A percentile compares a stretch with the other conserved stretches of the same genome.
phyloP scores from a whole-genome alignment of 2,329 filamentous ascomycete genomes.

The Hypoxylon sp. region DNA sequence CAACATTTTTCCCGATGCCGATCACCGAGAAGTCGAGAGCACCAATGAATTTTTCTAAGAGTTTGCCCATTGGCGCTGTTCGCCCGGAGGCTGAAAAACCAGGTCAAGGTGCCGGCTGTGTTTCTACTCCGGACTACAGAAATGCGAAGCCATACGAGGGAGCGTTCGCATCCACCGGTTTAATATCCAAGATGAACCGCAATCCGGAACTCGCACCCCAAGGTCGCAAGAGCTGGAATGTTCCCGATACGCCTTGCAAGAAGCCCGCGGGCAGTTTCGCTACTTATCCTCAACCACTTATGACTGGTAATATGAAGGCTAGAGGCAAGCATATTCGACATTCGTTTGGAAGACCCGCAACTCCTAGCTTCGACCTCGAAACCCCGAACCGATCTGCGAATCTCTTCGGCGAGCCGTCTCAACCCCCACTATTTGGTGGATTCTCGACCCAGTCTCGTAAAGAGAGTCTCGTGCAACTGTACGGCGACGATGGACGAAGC shows the following conservation, averaged over 20 bases:
- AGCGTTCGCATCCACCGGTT: conserved; percentile 91
- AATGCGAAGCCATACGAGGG: conserved; percentile 78
- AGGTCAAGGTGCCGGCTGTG: conserved; percentile 45
- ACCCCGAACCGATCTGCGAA: conserved; percentile 58
- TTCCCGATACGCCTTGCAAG: conserved; percentile 97
- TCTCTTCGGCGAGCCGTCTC: conserved; percentile 64
- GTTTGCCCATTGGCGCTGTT: conserved; percentile 62
- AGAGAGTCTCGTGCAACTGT: conserved; percentile 81
- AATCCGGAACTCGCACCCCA: conserved; percentile 73
- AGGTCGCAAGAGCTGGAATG: conserved; percentile 64
- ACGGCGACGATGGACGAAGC: conserved; percentile 74
- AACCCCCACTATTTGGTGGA: conserved; percentile 72
- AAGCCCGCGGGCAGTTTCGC: conserved; percentile 77
- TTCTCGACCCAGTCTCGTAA: conserved; percentile 59
- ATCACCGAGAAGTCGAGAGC: conserved; percentile 61
- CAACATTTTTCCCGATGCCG: conserved; percentile 66
- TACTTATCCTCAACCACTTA: conserved; percentile 65
- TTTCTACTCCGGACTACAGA: conserved; percentile 83
- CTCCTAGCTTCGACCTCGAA: conserved; percentile 77
- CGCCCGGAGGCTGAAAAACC: conserved; percentile 40
- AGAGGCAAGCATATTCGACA: conserved; percentile 71
- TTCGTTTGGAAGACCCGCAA: conserved; percentile 81
- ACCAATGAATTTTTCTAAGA: conserved; percentile 72
- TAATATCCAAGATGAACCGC: conserved; percentile 94
- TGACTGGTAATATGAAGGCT: conserved; percentile 65